Conservation (phyloP, 257 asterid species). For the Solanum sitiens region DNA sequence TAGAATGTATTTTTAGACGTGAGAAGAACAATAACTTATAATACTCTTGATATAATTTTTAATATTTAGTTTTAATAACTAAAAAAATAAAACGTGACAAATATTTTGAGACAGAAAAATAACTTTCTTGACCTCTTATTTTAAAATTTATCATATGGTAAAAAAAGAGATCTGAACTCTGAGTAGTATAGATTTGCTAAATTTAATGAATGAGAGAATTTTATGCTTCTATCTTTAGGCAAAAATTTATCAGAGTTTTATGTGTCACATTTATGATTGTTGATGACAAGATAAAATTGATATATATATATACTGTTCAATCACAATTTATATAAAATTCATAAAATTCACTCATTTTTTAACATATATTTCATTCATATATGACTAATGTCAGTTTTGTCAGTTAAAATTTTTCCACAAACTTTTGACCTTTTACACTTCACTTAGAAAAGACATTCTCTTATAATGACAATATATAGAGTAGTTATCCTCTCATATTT, state of each 20-base stretch:
- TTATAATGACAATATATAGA: background rate
- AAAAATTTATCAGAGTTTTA: slow-evolving; percentile 13
- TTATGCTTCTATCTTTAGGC: slow-evolving; percentile 42
- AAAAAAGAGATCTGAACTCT: background rate
- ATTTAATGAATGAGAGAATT: slow-evolving; percentile 10
- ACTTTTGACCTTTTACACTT: slow-evolving; percentile 31
- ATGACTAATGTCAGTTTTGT: slow-evolving; percentile 9
- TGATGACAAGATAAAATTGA: slow-evolving; percentile 14
- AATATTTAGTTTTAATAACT: background rate
- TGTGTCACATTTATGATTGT: slow-evolving; percentile 6
- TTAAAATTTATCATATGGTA: background rate
- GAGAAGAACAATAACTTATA: no score
- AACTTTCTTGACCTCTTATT: background rate
- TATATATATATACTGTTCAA: background rate
- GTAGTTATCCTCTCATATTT: background rate
- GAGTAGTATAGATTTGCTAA: background rate
- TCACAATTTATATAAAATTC: slow-evolving; percentile 7
- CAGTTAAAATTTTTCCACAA: slow-evolving; percentile 20
- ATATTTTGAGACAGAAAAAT: no score
- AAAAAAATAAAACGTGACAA: background rate
- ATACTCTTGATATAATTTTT: background rate
- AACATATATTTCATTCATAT: slow-evolving; percentile 1
- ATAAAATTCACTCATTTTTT: slow-evolving; percentile 3
- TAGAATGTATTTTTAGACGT: no score
- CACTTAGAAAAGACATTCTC: slow-evolving; percentile 33